Conservation (phyloP, 208 protist species). For the Leishmania tropica region DNA sequence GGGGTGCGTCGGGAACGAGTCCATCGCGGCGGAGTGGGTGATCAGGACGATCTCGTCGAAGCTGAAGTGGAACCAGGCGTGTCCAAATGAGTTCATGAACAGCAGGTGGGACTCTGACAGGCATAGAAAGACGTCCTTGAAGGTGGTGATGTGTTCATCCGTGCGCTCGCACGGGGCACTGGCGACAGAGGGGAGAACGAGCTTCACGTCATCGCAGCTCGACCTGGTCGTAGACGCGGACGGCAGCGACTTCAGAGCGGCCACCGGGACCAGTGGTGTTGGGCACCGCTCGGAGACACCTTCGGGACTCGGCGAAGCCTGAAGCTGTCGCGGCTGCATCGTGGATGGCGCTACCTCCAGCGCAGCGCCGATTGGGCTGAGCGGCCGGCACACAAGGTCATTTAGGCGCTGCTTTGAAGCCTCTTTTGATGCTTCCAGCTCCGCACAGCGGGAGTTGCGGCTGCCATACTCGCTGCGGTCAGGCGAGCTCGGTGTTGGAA, state of each 20-base stretch:
- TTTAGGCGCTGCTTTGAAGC: conserved; percentile 1
- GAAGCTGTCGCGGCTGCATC: neutral
- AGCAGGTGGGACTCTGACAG: conserved; percentile 42
- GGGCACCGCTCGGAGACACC: conserved; percentile 3
- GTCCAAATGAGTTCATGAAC: conserved; percentile 52
- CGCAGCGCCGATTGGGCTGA: conserved; percentile 2
- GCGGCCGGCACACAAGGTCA: neutral
- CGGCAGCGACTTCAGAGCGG: neutral
- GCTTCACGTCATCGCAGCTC: conserved; percentile 36
- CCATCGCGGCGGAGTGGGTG: conserved; percentile 29
- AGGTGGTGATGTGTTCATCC: conserved; percentile 18
- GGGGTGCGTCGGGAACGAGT: conserved; percentile 8
- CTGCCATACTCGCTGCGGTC: neutral
- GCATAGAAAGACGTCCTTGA: conserved; percentile 44
- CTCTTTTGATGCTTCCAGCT: neutral
- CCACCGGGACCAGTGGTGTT: neutral
- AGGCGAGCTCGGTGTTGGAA: conserved; percentile 2
- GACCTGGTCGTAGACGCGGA: neutral
- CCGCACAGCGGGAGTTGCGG: neutral
- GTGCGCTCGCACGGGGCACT: neutral
- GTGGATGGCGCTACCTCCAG: neutral
- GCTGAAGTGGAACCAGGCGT: conserved; percentile 33
- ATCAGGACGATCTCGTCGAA: conserved; percentile 41
- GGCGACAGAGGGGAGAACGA: conserved; percentile 16
- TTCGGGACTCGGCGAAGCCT: neutral